phyloP scores from a whole-genome alignment of 169 alveolate species.

The Cyclospora cayetanensis region DNA sequence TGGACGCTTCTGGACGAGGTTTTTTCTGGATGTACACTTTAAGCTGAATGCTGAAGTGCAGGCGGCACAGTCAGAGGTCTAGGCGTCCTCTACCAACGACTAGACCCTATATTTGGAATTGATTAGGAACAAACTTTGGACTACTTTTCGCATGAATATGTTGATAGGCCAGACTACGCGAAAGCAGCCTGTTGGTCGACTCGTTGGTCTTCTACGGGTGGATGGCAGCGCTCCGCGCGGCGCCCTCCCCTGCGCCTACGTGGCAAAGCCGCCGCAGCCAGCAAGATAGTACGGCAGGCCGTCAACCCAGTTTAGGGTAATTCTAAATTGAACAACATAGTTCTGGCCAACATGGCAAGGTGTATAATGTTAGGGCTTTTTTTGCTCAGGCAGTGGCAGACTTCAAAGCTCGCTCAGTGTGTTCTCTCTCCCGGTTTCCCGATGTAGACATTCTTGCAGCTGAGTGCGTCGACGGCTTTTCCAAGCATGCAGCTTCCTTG shows the following conservation, averaged over 20 bases:
- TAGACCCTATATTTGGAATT: background rate
- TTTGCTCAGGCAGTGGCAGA: no score
- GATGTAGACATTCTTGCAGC: no score
- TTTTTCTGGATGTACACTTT: constrained; percentile 47
- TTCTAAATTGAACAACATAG: no score
- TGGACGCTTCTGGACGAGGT: background rate
- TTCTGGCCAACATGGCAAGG: no score
- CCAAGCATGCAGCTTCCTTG: no score
- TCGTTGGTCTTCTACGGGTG: constrained; percentile 34
- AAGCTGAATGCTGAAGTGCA: constrained; percentile 45
- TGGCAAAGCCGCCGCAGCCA: background rate
- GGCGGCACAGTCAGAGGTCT: constrained; percentile 24
- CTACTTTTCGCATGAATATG: background rate
- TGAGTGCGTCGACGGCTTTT: no score
- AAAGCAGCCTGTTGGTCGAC: constrained; percentile 35
- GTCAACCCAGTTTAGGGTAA: no score
- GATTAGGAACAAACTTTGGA: background rate
- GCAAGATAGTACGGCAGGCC: no score
- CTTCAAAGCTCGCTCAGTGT: no score
- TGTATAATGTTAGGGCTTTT: no score
- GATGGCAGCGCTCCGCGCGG: constrained; percentile 59
- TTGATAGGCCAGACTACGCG: background rate
- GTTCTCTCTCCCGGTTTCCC: no score
- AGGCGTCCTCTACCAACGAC: background rate
- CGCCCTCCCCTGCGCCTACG: constrained; percentile 64